These are phyloP conservation scores for Corylus heterophylla DNA, from an alignment of 306 rosid species.

Conservation along the genomic window DNA sequence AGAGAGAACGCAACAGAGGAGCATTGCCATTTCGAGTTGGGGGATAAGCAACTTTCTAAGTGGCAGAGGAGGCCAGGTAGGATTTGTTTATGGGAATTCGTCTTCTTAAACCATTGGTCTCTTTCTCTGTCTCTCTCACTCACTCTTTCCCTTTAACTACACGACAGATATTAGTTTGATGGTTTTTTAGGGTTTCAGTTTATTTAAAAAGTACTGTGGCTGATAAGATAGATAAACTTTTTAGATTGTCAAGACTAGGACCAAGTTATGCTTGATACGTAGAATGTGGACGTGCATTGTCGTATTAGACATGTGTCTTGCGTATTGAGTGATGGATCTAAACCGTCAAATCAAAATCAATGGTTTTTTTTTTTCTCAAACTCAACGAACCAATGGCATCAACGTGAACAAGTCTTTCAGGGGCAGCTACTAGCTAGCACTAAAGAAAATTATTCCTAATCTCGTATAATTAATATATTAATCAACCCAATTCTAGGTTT, in stretches of 20 bases:
- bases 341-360: too few relatives aligned
- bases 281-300: too few relatives aligned
- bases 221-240: too few relatives aligned
- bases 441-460: too few relatives aligned
- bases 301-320: neutral
- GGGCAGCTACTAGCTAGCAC: too few relatives aligned
- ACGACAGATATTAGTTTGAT: slow-evolving; percentile 16
- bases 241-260: neutral
- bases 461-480: too few relatives aligned
- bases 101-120: slow-evolving; percentile 41
- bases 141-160: neutral
- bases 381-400: too few relatives aligned
- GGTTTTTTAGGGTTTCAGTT: slow-evolving; percentile 27
- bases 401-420: too few relatives aligned
- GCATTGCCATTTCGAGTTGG: slow-evolving; percentile 56
- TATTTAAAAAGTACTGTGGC: neutral
- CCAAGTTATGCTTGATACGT: neutral
- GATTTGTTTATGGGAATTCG: slow-evolving; percentile 48
- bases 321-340: too few relatives aligned
- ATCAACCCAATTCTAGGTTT: too few relatives aligned
- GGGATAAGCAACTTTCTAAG: slow-evolving; percentile 61
- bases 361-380: too few relatives aligned
- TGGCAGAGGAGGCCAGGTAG: slow-evolving; percentile 42
- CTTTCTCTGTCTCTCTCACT: slow-evolving; percentile 2
- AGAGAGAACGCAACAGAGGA: neutral